Evolutionary conservation across 768 basidiomycete genomes (phyloP), one percentile per base, ranked within the genome.

Genomic region (Suillus subluteus): DNA sequence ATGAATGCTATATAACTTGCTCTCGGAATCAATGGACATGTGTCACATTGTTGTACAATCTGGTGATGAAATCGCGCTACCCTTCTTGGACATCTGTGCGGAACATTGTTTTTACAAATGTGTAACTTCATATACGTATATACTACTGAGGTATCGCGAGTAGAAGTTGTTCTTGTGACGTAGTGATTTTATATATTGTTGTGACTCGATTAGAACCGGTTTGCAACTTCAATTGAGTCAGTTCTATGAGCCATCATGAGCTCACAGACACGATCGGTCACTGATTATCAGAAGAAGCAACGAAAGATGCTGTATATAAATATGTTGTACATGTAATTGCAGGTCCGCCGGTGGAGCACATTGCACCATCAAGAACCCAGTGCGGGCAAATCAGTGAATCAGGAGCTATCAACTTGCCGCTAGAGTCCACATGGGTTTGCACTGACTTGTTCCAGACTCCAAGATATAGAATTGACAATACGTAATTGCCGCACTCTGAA

Each of bases 21-120:
- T 66, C 21, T 4, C 37, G 63, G 40, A 58, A 32, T 32, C 26
- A 16, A 65, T 38, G 55, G 56, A 67, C 55, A 35, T 35, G 6
- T 35, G 35, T 35, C 35, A 40, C 44, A 23, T 6, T 35, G 54
- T 58, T 63, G 30, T 11, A 58, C 40, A 30, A 41, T 26, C 40
- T 41, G 40, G 41, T 8, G 5, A 7, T 59, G 37, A 58, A 13
- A n/a, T 26, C 23, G 18, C 26, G 18, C 41, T 6, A 59, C 40
- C 4, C 40, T 41, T 41, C 40, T 59, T 41, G 40, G 38, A 59
- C 3, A 26, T 56, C 11, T 56, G 32, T 35, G 32, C 55, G 21
- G 55, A 56, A n/a, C n/a, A 16, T 59, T 59, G 23, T 30, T 30
- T 59, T 30, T 59, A 41, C 58, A 40, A 41, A 12, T 23, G 12